These are phyloP conservation scores for Suhomyces sp. DNA, from an alignment of 805 yeast genomes.

Conservation along the genomic window DNA sequence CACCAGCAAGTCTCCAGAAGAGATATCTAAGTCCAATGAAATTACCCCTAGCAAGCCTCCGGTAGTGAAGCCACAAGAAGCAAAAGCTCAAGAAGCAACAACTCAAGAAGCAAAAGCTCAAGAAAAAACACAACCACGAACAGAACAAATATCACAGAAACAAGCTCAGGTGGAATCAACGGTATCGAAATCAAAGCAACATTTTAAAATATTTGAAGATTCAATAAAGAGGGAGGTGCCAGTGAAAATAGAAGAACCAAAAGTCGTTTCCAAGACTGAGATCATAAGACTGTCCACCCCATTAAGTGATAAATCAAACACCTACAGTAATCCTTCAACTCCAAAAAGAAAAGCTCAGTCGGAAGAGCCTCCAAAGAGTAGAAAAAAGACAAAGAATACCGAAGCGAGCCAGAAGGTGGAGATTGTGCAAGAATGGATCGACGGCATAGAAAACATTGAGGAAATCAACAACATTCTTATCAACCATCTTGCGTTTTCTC, in stretches of 20 bases:
- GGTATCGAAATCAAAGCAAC: not conserved
- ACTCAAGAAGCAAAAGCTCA: not conserved
- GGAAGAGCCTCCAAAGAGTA: conserved; percentile 31
- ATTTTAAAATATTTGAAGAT: conserved; percentile 14
- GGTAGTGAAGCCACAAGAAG: not conserved
- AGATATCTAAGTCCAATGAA: conserved; percentile 4
- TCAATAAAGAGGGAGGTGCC: not conserved
- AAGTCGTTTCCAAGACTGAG: conserved; percentile 11
- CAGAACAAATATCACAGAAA: not conserved
- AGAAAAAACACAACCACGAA: not conserved
- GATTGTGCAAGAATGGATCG: conserved; percentile 21
- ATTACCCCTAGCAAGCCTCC: conserved; percentile 8
- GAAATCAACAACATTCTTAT: conserved; percentile 64
- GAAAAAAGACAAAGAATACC: conserved; percentile 19
- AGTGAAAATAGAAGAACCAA: conserved; percentile 15
- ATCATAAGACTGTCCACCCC: conserved; percentile 18
- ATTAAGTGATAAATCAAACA: conserved; percentile 27
- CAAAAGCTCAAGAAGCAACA: not conserved
- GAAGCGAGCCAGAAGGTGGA: conserved; percentile 27
- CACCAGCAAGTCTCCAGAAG: not conserved
- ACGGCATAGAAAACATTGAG: conserved; percentile 38
- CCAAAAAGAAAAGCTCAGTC: conserved; percentile 30
- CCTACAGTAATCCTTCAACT: conserved; percentile 12
- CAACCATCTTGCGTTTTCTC: conserved; percentile 87
- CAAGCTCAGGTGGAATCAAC: not conserved